phyloP scores from a whole-genome alignment of 352 stramenopile species.

The Phytophthora multivora region DNA sequence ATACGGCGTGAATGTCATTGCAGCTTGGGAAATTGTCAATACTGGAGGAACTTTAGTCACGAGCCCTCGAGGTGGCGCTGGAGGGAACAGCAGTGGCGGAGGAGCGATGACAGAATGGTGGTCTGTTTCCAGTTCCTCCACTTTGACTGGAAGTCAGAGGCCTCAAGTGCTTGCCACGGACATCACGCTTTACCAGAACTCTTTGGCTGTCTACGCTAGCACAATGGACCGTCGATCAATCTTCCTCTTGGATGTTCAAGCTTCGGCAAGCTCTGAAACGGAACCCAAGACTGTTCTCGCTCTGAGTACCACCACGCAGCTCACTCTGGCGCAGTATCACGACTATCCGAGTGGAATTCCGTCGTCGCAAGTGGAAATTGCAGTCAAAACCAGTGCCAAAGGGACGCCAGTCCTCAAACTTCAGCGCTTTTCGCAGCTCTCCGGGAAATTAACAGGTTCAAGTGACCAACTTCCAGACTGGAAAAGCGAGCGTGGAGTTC shows the following conservation, averaged over 20 bases:
- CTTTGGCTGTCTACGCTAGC: constrained; percentile 31
- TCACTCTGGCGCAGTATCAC: constrained; percentile 73
- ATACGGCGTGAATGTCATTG: constrained; percentile 25
- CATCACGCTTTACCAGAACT: constrained; percentile 34
- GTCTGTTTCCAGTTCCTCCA: constrained; percentile 22
- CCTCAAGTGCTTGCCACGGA: constrained; percentile 17
- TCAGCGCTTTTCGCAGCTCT: constrained; percentile 56
- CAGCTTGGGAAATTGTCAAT: constrained; percentile 31
- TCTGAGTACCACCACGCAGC: constrained; percentile 39
- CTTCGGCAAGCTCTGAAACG: constrained; percentile 1
- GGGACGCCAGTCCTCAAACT: constrained; percentile 43
- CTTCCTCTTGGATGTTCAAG: constrained; percentile 30
- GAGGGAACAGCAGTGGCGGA: constrained; percentile 31
- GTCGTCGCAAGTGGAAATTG: constrained; percentile 50
- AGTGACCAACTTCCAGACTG: constrained; percentile 61
- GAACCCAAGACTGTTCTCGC: constrained; percentile 13
- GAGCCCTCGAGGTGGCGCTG: constrained; percentile 31
- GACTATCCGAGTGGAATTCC: constrained; percentile 55
- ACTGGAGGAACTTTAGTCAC: constrained; percentile 17
- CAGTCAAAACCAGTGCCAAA: constrained; percentile 25
- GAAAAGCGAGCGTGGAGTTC: constrained; percentile 56
- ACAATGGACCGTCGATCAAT: constrained; percentile 20
- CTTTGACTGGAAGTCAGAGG: constrained; percentile 1
- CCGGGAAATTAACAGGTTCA: constrained; percentile 31
- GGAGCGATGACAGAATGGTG: constrained; percentile 32